Conservation (phyloP, 1,139 yeast genomes). For the Yamadazyma sp. region DNA sequence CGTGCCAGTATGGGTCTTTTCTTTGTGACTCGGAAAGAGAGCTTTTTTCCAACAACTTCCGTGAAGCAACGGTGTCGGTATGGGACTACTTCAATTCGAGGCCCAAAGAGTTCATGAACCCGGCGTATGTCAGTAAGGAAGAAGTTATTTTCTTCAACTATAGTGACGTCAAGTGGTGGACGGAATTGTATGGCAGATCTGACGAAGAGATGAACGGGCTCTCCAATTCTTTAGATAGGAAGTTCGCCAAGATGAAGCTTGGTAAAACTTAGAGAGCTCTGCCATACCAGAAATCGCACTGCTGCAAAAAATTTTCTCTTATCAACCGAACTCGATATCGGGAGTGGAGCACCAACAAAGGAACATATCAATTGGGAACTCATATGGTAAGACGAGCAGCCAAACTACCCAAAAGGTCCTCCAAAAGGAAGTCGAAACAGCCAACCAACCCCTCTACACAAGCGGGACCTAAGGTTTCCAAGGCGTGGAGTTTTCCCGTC, state of each 20-base stretch:
- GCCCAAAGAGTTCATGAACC: conserved; percentile 66
- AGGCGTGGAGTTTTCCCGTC: conserved; percentile 1
- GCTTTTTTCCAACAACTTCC: conserved; percentile 31
- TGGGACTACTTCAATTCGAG: conserved; percentile 94
- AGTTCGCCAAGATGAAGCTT: conserved; percentile 36
- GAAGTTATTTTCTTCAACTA: conserved; percentile 67
- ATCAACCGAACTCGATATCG: too few relatives aligned
- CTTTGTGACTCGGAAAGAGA: conserved; percentile 75
- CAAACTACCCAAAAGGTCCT: not conserved
- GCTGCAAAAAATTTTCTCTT: not conserved
- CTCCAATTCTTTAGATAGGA: conserved; percentile 43
- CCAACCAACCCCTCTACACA: not conserved
- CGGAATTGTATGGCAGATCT: conserved; percentile 72
- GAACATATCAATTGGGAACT: too few relatives aligned
- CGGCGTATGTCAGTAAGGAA: conserved; percentile 31
- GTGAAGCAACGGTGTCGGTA: conserved; percentile 65
- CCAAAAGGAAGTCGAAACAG: not conserved
- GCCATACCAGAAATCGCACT: too few relatives aligned
- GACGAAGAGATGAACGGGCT: conserved; percentile 80
- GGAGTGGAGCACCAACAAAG: too few relatives aligned
- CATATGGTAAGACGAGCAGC: not conserved
- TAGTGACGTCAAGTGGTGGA: conserved; percentile 82
- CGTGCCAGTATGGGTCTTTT: conserved; percentile 95
- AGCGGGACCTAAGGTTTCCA: not conserved
- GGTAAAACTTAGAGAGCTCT: too few relatives aligned